A percentile compares a stretch with the other conserved stretches of the same genome.
Evolutionary conservation across 1,284 basidiomycete species (phyloP).

Genomic region (Leccinum olivaceoglutinosum): DNA sequence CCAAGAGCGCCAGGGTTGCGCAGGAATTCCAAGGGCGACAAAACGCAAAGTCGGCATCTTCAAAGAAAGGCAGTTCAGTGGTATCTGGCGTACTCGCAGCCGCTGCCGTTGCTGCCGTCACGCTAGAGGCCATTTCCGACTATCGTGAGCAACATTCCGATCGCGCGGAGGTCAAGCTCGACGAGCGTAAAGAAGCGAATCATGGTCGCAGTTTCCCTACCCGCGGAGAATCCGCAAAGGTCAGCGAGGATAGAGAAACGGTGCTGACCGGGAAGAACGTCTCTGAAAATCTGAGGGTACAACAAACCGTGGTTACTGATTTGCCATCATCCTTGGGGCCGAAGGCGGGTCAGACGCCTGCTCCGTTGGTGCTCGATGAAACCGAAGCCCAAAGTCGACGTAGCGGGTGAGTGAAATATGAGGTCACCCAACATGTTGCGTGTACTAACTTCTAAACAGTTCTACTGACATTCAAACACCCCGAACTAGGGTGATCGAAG

Average conservation of each 20-base stretch:
- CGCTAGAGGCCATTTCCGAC: constrained; percentile 9
- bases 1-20: neutral
- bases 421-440: neutral
- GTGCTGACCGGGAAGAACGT: neutral
- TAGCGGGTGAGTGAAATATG: neutral
- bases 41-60: neutral
- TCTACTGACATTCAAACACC: neutral
- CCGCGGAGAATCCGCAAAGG: neutral
- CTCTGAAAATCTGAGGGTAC: neutral
- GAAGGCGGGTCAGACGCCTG: neutral
- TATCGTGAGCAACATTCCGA: constrained; percentile 5
- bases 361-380: neutral
- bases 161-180: neutral
- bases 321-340: neutral
- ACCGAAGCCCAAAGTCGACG: neutral
- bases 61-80: constrained; percentile 8
- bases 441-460: neutral
- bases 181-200: neutral
- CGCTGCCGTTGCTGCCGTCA: constrained; percentile 11
- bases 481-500: neutral
- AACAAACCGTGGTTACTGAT: neutral
- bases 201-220: neutral
- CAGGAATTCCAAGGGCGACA: neutral
- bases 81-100: constrained; percentile 11
- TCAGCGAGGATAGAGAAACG: neutral